Conservation (phyloP, 1,139 yeast genomes). For the Yamadazyma diospyri region DNA sequence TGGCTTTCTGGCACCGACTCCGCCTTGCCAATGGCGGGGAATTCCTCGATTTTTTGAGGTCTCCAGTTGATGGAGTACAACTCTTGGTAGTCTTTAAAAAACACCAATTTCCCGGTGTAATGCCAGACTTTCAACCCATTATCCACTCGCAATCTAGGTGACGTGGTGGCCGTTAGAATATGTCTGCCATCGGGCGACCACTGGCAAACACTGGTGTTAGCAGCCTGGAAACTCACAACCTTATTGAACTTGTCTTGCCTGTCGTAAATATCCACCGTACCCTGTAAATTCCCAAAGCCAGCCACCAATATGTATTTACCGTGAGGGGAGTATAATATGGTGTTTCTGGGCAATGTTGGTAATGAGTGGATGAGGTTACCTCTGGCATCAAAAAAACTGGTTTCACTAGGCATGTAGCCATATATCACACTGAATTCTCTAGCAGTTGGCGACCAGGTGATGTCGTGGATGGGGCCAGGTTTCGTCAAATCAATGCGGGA, state of each 20-base stretch:
- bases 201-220: slow-evolving; percentile 91
- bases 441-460: slow-evolving; percentile 95
- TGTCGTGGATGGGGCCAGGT: slow-evolving; percentile 97
- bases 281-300: slow-evolving; percentile 97
- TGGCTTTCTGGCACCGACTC: slow-evolving; percentile 68
- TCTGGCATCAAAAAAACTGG: slow-evolving; percentile 91
- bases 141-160: slow-evolving; percentile 96
- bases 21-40: slow-evolving; percentile 52
- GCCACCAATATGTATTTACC: slow-evolving; percentile 90
- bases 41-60: slow-evolving; percentile 59
- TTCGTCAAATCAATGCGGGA: slow-evolving; percentile 82
- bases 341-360: slow-evolving; percentile 87
- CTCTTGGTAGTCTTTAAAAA: slow-evolving; percentile 75
- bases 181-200: slow-evolving; percentile 99
- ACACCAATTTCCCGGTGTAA: slow-evolving; percentile 78
- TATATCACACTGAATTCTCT: slow-evolving; percentile 96
- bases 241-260: slow-evolving; percentile 82
- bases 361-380: slow-evolving; percentile 84
- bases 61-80: slow-evolving; percentile 84
- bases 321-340: slow-evolving; percentile 89
- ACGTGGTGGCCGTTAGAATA: slow-evolving; percentile 91
- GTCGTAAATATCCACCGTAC: slow-evolving; percentile 92
- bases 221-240: slow-evolving; percentile 80
- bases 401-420: slow-evolving; percentile 97
- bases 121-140: slow-evolving; percentile 95